Percentiles rank a stretch among this genome's conserved stretches.
These are phyloP conservation scores for Millerozyma acaciae DNA, from an alignment of 805 yeast species.

Conservation along the genomic window DNA sequence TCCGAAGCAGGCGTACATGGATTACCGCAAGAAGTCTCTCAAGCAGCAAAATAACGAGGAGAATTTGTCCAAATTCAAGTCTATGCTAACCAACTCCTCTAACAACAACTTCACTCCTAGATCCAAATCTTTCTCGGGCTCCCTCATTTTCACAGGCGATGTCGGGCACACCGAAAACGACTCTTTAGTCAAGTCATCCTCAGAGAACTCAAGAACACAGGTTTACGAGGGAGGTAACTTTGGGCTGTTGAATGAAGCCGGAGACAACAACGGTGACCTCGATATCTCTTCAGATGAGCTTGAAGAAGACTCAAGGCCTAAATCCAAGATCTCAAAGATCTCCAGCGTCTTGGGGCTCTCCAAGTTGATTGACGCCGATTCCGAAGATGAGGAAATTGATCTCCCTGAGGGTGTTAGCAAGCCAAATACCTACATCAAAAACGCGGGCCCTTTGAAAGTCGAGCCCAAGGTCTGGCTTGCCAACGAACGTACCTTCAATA, in stretches of 20 bases:
- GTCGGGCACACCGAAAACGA: background rate
- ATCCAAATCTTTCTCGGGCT: constrained; percentile 38
- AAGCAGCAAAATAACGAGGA: constrained; percentile 47
- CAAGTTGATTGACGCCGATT: constrained; percentile 59
- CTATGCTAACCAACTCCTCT: constrained; percentile 29
- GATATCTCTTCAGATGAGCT: constrained; percentile 41
- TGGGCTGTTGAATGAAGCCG: background rate
- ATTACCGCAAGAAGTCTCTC: constrained; percentile 51
- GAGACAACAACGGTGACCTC: background rate
- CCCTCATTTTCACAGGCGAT: constrained; percentile 6
- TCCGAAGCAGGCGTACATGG: constrained; percentile 75
- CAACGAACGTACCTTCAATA: constrained; percentile 92
- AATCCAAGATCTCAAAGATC: constrained; percentile 20
- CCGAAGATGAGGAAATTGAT: constrained; percentile 78
- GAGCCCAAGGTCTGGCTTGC: constrained; percentile 99
- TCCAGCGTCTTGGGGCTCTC: constrained; percentile 31
- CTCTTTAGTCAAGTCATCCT: background rate
- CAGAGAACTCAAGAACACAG: background rate
- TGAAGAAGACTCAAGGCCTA: constrained; percentile 22
- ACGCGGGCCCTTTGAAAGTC: constrained; percentile 87
- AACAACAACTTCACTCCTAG: constrained; percentile 27
- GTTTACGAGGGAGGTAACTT: background rate
- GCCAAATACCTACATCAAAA: constrained; percentile 75
- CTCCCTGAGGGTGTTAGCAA: constrained; percentile 87
- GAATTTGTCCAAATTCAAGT: constrained; percentile 38